Evolutionary conservation across 805 yeast species (phyloP).

Genomic region (Wickerhamiella nectarea): DNA sequence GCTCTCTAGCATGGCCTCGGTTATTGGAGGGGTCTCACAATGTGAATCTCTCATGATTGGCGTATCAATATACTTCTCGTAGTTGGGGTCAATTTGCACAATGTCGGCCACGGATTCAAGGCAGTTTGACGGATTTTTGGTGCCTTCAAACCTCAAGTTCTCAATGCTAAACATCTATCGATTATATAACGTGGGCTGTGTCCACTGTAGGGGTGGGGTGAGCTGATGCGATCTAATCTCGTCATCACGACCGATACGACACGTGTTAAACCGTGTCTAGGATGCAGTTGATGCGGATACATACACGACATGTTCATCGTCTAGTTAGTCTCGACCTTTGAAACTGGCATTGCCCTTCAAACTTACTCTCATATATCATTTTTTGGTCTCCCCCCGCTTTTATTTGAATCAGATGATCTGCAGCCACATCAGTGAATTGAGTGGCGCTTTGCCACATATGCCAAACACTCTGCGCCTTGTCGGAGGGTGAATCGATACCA

Average conservation of each 20-base stretch:
- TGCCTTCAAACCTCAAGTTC: not conserved
- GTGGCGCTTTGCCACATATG: constrained; percentile 9
- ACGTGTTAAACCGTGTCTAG: not conserved
- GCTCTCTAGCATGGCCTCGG: not conserved
- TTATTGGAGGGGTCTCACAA: not conserved
- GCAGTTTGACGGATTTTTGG: not conserved
- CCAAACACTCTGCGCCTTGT: not conserved
- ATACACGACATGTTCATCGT: not conserved
- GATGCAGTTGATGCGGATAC: not conserved
- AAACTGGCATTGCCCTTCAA: not conserved
- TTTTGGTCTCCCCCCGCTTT: not conserved
- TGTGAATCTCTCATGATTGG: not conserved
- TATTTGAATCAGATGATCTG: constrained; percentile 5
- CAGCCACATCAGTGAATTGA: not conserved
- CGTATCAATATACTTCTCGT: not conserved
- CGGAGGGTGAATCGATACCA: not conserved
- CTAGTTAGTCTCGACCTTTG: not conserved
- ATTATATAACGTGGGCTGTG: not conserved
- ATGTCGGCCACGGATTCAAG: not conserved
- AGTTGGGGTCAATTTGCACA: not conserved
- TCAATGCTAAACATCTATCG: not conserved
- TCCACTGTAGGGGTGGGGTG: not conserved
- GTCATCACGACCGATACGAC: not conserved
- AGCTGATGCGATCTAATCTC: not conserved
- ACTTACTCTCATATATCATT: constrained; percentile 1